These are phyloP conservation scores for Aspergillus incahuasiensis DNA, from an alignment of 495 filamentous ascomycete genomes.

Conservation along the genomic window DNA sequence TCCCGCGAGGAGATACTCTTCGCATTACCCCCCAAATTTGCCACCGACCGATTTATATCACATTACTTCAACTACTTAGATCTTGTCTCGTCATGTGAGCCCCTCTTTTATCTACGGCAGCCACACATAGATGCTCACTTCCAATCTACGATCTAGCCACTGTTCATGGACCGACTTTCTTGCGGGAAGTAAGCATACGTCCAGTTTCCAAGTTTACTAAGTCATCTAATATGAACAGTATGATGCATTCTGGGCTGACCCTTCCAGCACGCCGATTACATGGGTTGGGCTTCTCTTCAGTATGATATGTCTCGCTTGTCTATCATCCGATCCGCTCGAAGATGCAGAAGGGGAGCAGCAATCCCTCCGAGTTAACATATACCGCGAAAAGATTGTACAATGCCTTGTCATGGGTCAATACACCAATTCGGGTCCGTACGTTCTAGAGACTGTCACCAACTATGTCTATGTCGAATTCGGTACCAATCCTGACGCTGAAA, in stretches of 20 bases:
- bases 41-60: conserved; percentile 29
- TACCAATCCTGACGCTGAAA: conserved; percentile 14
- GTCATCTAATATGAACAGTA: conserved; percentile 15
- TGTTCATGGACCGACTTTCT: conserved; percentile 21
- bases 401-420: conserved; percentile 28
- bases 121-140: not conserved
- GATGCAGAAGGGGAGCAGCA: conserved; percentile 12
- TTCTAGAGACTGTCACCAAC: conserved; percentile 27
- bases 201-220: not conserved
- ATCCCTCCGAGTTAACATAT: conserved; percentile 18
- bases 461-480: conserved; percentile 23
- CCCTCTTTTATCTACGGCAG: not conserved
- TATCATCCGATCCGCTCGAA: conserved; percentile 6
- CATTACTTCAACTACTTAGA: conserved; percentile 23
- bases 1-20: conserved; percentile 34
- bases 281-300: conserved; percentile 32
- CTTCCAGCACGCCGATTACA: conserved; percentile 11
- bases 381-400: conserved; percentile 27
- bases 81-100: conserved; percentile 20
- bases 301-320: conserved; percentile 23
- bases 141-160: conserved; percentile 4
- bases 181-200: conserved; percentile 12
- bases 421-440: conserved; percentile 20
- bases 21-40: conserved; percentile 27
- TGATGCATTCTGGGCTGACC: conserved; percentile 31